phyloP scores from a whole-genome alignment of 768 basidiomycete species.

The Tricholoma matsutake region DNA sequence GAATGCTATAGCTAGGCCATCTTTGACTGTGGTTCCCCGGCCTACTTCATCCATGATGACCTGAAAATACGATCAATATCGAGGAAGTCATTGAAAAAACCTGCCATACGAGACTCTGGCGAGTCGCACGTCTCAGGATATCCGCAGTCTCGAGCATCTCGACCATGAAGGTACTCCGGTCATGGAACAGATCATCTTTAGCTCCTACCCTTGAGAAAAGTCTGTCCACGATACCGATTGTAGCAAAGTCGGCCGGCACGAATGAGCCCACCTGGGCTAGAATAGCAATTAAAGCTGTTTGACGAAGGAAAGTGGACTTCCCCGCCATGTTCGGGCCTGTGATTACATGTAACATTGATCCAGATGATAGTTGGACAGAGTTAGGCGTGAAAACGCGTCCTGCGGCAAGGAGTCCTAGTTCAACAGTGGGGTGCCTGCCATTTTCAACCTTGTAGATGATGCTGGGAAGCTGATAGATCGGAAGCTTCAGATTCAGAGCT shows the following conservation, averaged over 20 bases:
- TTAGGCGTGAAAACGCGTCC: slow-evolving; percentile 86
- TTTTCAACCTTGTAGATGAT: slow-evolving; percentile 63
- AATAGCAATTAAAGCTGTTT: slow-evolving; percentile 85
- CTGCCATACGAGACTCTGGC: slow-evolving; percentile 68
- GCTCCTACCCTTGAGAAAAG: slow-evolving; percentile 95
- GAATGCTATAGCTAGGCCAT: slow-evolving; percentile 93
- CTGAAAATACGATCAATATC: slow-evolving; percentile 34
- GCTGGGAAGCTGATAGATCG: slow-evolving; percentile 26
- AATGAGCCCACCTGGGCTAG: slow-evolving; percentile 92
- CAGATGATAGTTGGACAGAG: slow-evolving; percentile 57
- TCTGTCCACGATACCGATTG: slow-evolving; percentile 83
- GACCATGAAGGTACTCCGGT: slow-evolving; percentile 97
- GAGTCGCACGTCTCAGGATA: slow-evolving; percentile 82
- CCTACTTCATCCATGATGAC: slow-evolving; percentile 99
- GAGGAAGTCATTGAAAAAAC: slow-evolving; percentile 2
- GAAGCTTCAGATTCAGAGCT: not conserved
- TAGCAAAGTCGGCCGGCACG: slow-evolving; percentile 83
- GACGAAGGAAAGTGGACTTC: slow-evolving; percentile 91
- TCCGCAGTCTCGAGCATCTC: slow-evolving; percentile 95
- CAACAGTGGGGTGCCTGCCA: slow-evolving; percentile 92
- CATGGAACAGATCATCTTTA: slow-evolving; percentile 90
- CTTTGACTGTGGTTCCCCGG: slow-evolving; percentile 87
- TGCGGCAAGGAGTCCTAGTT: slow-evolving; percentile 72
- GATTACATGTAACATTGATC: slow-evolving; percentile 71
- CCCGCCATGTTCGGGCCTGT: slow-evolving; percentile 97